Base-by-base conservation (phyloP, 768 basidiomycete species). In the Pisolithus orientalis region DNA sequence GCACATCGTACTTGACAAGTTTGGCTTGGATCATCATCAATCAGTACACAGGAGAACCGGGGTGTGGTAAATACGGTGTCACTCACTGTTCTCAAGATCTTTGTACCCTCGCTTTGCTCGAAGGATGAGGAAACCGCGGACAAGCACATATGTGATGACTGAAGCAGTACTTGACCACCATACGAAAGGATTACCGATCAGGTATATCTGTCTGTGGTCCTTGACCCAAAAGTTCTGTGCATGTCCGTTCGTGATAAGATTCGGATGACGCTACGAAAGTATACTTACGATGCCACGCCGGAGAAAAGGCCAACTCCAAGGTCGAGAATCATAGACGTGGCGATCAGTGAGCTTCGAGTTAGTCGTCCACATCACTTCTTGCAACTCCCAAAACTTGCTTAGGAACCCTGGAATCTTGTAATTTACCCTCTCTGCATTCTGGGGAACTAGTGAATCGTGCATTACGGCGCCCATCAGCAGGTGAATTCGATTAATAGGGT, bases 201-300 rank as follows among this genome's bases (percentile, higher is more conserved):
- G 80, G 67, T 99, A 99, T 54, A 99, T 88, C 62, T 99, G 96
- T 42, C 81, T 80, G 64, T 97, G 87, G 55, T 98, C 91, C 69
- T 94, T 94, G 42, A 96, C 92, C 96, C 96, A 98, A 72, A 97
- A 98, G 70, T 94, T 96, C 93, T 94, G 57, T 43, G 32, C 27
- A 24, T 21, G 28, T 32, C 27, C 53, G 9, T 60, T 55, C 21
- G 57, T 53, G 54, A 32, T 44, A 6, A 14, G 2, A 28, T 9
- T 9, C 4, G 3, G 50, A 49, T 32, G 2, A 7, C 5, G 14
- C 37, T 1, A 24, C 31, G 34, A 27, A 45, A 39, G 25, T 25
- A 13, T 6, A 77, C 91, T 75, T 61, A 97, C 93, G 62, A 98
- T 98, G 34, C 96, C 96, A 53, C 95, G 85, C 44, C 78, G 80